phyloP scores from a whole-genome alignment of 352 stramenopile genomes.

The Phytophthora sp. region DNA sequence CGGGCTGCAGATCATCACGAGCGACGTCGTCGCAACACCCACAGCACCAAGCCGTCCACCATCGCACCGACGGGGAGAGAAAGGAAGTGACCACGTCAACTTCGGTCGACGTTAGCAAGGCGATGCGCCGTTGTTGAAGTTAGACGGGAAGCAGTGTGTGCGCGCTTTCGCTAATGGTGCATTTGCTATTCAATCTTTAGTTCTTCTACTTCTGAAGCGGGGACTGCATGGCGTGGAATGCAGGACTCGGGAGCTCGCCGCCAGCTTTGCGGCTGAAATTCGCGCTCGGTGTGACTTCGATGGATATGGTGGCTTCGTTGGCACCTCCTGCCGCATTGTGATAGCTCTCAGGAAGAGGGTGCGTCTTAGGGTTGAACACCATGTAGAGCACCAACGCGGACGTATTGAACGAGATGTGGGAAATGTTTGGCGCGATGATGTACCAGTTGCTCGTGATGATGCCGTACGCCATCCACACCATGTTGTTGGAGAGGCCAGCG shows the following conservation, averaged over 20 bases:
- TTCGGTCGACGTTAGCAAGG: conserved; percentile 5
- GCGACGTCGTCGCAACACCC: conserved; percentile 31
- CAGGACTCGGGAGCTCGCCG: background rate
- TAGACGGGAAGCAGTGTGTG: background rate
- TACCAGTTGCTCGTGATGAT: conserved; percentile 27
- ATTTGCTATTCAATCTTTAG: too few relatives aligned
- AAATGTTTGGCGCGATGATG: conserved; percentile 26
- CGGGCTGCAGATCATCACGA: conserved; percentile 49
- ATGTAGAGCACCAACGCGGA: conserved; percentile 29
- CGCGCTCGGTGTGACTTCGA: conserved; percentile 5
- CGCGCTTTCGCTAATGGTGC: too few relatives aligned
- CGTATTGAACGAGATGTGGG: conserved; percentile 22
- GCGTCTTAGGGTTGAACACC: conserved; percentile 24
- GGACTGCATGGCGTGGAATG: background rate
- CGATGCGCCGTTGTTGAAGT: conserved; percentile 18
- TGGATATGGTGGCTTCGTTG: background rate
- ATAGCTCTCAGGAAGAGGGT: conserved; percentile 10
- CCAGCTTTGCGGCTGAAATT: background rate
- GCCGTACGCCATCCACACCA: conserved; percentile 51
- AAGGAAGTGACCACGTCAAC: conserved; percentile 9
- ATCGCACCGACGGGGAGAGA: conserved; percentile 4
- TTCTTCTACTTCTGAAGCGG: conserved; percentile 8
- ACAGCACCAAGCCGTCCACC: conserved; percentile 19
- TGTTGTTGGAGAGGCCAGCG: conserved; percentile 39
- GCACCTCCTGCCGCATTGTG: background rate